Base-by-base conservation (phyloP, 2,329 filamentous ascomycete genomes). In the Thielaviopsis ethacetica region DNA sequence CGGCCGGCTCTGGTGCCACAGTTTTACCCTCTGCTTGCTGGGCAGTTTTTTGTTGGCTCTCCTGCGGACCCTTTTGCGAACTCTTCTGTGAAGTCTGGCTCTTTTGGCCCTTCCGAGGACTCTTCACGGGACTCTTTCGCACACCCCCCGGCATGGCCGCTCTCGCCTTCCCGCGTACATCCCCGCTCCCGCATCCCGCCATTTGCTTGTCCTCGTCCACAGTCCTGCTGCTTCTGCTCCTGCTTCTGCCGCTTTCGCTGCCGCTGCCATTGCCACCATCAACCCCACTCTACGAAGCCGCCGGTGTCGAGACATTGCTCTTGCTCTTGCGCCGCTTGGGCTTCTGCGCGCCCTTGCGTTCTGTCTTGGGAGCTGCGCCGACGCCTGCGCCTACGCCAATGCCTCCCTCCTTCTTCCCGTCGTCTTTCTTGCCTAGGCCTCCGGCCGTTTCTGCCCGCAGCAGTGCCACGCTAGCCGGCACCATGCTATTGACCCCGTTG, bases 271-370 rank as follows among this genome's bases (percentile, higher is more conserved):
- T 26, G 47, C 53, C 47, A 53, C 47, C 26, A 53, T 56, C 49
- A 56, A 60, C 34, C 56, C 50, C 22, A 53, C 50, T 59, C 52
- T 56, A 55, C 38, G 57, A 52, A 55, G 57, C 53, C 24, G 52
- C 52, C 26, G 52, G 57, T 21, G 57, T 59, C 22, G 53, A 44
- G 41, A 51, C 54, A 44, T 49, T 57, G 17, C 63, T 62, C 62
- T 72, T 73, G 61, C 71, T 72, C 66, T 73, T 73, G 59, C 70
- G 66, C 62, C 70, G 65, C 64, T 71, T 72, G 4, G 67, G 68
- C 63, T 72, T 73, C 19, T 64, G 63, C 26, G 64, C 62, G 53
- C 66, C 67, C 65, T 70, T 71, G 38, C 68, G 68, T 41, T 67
- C 67, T 53, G 70, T 70, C 63, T 71, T 70, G 63, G 67, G 69